A percentile compares a stretch with the other conserved stretches of the same genome.
phyloP scores from a whole-genome alignment of 345 rosid species.

The Aethionema arabicum region DNA sequence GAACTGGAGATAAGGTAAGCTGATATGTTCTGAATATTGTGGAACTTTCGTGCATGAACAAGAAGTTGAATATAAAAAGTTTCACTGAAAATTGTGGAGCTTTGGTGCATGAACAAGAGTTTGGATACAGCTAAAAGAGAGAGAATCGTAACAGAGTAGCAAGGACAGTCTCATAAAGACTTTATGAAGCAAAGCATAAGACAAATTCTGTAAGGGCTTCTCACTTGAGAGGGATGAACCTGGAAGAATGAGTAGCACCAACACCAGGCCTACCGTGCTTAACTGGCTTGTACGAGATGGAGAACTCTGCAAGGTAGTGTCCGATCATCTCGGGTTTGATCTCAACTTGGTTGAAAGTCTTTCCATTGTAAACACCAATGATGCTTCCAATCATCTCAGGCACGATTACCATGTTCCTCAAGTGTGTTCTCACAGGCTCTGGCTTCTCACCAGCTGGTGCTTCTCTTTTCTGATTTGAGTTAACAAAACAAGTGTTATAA shows the following conservation, averaged over 20 bases:
- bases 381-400: conserved; percentile 70
- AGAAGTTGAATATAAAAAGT: too few species aligned
- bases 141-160: too few species aligned
- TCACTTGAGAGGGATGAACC: conserved; percentile 73
- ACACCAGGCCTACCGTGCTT: conserved; percentile 67
- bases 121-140: too few species aligned
- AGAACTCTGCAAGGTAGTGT: conserved; percentile 50
- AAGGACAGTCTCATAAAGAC: too few species aligned
- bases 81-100: too few species aligned
- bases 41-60: too few species aligned
- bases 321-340: conserved; percentile 69
- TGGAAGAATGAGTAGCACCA: conserved; percentile 70
- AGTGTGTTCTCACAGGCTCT: conserved; percentile 57
- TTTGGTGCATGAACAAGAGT: too few species aligned
- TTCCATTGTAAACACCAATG: conserved; percentile 62
- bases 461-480: conserved; percentile 45
- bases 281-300: conserved; percentile 52
- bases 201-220: conserved; percentile 21
- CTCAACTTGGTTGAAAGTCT: conserved; percentile 65
- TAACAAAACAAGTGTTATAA: too few species aligned
- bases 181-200: too few species aligned
- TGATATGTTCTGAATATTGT: too few species aligned
- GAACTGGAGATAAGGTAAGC: too few species aligned
- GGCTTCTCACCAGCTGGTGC: conserved; percentile 65
- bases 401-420: conserved; percentile 60